Evolutionary conservation across 1,284 basidiomycete species (phyloP).

Genomic region (Flammula alnicola): DNA sequence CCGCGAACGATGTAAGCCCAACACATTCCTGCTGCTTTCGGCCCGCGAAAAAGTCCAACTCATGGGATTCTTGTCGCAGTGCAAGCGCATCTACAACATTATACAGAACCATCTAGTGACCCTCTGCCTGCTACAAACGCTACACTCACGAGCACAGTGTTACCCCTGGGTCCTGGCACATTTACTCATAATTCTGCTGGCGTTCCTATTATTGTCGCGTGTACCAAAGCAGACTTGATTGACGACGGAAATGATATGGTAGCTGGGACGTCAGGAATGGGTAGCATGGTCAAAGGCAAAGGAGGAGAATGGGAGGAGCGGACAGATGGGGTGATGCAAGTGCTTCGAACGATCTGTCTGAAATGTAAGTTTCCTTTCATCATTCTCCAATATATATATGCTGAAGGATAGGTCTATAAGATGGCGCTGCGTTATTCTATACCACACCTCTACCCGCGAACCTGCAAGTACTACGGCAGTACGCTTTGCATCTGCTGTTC

Average conservation of each 20-base stretch:
- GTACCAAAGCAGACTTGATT: constrained; percentile 90
- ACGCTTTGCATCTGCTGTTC: constrained; percentile 88
- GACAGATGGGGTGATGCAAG: constrained; percentile 95
- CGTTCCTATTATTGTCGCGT: constrained; percentile 88
- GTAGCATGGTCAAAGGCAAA: constrained; percentile 84
- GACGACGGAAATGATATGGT: constrained; percentile 79
- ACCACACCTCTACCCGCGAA: constrained; percentile 86
- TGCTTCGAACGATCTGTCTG: constrained; percentile 88
- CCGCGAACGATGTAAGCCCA: constrained; percentile 76
- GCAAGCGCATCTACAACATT: constrained; percentile 87
- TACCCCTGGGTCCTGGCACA: constrained; percentile 81
- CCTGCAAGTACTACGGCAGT: constrained; percentile 81
- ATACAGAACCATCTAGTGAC: constrained; percentile 79
- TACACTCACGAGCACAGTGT: constrained; percentile 62
- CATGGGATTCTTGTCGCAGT: too few relatives aligned
- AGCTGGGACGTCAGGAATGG: constrained; percentile 73
- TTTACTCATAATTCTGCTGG: constrained; percentile 84
- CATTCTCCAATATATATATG: background rate
- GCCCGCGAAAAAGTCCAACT: too few relatives aligned
- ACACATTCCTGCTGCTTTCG: too few relatives aligned
- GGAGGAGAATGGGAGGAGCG: constrained; percentile 93
- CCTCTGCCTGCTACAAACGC: constrained; percentile 59
- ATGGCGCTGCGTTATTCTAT: constrained; percentile 93
- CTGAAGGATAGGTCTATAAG: constrained; percentile 38
- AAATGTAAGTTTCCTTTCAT: constrained; percentile 68